A percentile compares a stretch with the other conserved stretches of the same genome.
phyloP scores from a whole-genome alignment of 371 early-diverging fungal genomes.

The Rhizomucor miehei region DNA sequence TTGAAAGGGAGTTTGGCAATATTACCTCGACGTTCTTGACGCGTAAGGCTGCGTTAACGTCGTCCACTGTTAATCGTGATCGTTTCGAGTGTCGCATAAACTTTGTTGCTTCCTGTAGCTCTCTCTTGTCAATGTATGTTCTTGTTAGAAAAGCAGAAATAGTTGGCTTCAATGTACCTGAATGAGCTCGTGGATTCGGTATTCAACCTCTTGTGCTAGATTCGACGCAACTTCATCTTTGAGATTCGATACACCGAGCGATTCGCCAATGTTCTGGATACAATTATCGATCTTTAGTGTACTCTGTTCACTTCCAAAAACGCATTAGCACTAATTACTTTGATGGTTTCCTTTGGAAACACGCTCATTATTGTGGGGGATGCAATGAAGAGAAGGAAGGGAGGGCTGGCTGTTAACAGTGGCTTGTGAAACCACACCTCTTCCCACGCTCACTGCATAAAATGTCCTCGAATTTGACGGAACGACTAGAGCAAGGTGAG shows the following conservation, averaged over 20 bases:
- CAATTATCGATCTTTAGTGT: background rate
- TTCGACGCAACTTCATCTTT: slow-evolving; percentile 90
- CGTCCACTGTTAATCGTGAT: slow-evolving; percentile 83
- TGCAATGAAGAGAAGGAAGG: background rate
- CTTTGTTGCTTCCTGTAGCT: slow-evolving; percentile 89
- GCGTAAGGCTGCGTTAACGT: slow-evolving; percentile 94
- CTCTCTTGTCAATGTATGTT: too few relatives aligned
- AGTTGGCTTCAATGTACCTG: slow-evolving; percentile 52
- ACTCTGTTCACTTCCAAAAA: background rate
- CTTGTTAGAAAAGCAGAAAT: too few relatives aligned
- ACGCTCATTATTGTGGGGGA: slow-evolving; percentile 30
- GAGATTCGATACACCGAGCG: slow-evolving; percentile 87
- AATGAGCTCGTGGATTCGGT: slow-evolving; percentile 94
- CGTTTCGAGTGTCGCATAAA: slow-evolving; percentile 98
- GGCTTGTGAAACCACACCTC: background rate
- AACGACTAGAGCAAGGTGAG: background rate
- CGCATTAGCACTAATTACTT: slow-evolving; percentile 13
- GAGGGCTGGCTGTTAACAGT: background rate
- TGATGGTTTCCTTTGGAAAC: slow-evolving; percentile 52
- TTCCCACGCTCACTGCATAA: too few relatives aligned
- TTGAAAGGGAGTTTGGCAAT: background rate
- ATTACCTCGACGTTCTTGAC: slow-evolving; percentile 94
- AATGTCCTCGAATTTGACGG: background rate
- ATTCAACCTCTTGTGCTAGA: slow-evolving; percentile 96
- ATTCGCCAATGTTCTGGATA: slow-evolving; percentile 80